phyloP scores from a whole-genome alignment of 129 eudicot species.

The Pseudognaphalium luteoalbum region DNA sequence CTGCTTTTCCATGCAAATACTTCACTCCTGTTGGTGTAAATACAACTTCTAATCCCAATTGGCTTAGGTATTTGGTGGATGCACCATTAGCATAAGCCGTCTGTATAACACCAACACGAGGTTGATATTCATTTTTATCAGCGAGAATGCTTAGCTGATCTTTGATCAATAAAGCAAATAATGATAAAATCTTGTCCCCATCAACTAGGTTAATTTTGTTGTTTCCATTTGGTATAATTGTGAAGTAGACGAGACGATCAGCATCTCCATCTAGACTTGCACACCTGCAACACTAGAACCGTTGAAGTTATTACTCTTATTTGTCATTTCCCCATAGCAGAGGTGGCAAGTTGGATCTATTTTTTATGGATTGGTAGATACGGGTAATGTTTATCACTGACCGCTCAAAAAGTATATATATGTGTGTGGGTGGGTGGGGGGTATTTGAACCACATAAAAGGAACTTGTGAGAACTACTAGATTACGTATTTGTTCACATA shows the following conservation, averaged over 20 bases:
- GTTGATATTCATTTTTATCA: conserved; percentile 37
- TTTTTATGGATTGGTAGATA: background rate
- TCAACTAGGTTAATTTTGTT: conserved; percentile 72
- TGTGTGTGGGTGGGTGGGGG: too few species aligned
- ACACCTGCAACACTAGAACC: conserved; percentile 78
- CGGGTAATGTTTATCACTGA: background rate
- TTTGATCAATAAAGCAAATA: conserved; percentile 75
- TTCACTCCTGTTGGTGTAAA: conserved; percentile 93
- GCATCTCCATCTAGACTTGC: conserved; percentile 98
- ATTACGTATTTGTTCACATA: too few species aligned
- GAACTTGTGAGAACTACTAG: too few species aligned
- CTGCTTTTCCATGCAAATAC: conserved; percentile 82
- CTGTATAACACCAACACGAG: conserved; percentile 76
- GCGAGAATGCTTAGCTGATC: conserved; percentile 59
- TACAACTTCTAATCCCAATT: conserved; percentile 66
- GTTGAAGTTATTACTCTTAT: conserved; percentile 36
- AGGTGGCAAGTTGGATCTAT: background rate
- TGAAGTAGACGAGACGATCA: conserved; percentile 85
- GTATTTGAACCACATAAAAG: too few species aligned
- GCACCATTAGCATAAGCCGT: conserved; percentile 98
- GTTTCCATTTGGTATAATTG: conserved; percentile 39
- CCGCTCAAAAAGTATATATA: too few species aligned
- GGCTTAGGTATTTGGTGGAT: conserved; percentile 69
- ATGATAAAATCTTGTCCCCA: conserved; percentile 88
- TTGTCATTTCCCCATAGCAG: background rate